Conservation (phyloP, 305 asterid genomes). For the Rubia occidens region DNA sequence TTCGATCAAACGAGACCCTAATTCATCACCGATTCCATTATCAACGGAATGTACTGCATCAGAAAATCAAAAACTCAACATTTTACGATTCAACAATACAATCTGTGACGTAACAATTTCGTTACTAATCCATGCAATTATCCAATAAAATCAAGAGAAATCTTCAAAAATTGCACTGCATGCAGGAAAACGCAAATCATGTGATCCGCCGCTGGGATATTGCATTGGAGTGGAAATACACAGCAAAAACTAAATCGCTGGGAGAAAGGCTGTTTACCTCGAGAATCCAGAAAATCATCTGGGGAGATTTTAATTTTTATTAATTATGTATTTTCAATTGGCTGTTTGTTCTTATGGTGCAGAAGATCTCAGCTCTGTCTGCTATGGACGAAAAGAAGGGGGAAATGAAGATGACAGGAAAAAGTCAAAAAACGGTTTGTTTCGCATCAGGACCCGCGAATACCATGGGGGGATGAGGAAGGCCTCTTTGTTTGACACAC, state of each 20-base stretch:
- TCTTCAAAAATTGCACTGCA: neutral
- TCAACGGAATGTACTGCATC: neutral
- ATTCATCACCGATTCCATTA: neutral
- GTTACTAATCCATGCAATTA: neutral
- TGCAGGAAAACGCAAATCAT: neutral
- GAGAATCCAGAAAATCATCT: neutral
- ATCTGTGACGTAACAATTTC: neutral
- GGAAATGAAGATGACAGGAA: conserved; percentile 18
- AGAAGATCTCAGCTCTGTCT: neutral
- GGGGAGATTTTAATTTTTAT: neutral
- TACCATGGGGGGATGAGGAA: conserved; percentile 19
- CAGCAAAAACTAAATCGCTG: neutral
- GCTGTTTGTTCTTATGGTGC: conserved; percentile 5
- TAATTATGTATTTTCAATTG: neutral
- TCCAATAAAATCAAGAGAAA: neutral
- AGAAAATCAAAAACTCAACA: neutral
- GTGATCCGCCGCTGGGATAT: neutral
- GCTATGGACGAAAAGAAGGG: conserved; percentile 13
- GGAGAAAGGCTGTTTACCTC: neutral
- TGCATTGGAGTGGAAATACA: neutral
- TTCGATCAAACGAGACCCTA: neutral
- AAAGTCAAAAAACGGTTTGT: conserved; percentile 33
- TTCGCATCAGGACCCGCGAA: conserved; percentile 37
- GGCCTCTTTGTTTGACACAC: no score
- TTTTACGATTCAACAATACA: no score